phyloP scores from a whole-genome alignment of 352 stramenopile genomes.

The Pythium pyrilobum region DNA sequence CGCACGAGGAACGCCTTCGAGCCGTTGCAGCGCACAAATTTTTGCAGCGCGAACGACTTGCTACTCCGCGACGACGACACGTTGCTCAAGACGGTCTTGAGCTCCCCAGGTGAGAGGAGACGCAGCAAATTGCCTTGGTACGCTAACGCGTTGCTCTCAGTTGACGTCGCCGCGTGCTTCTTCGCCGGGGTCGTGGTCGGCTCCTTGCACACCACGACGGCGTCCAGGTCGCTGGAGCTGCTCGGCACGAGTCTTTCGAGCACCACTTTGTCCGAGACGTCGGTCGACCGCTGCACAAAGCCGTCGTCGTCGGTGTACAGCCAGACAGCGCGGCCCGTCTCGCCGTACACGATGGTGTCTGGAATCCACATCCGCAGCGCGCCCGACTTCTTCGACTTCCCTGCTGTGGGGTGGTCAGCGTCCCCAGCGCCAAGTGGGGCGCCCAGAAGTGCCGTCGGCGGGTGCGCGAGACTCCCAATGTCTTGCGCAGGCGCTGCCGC shows the following conservation, averaged over 20 bases:
- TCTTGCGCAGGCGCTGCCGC: not conserved
- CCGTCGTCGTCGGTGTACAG: slow-evolving; percentile 69
- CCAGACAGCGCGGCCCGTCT: slow-evolving; percentile 62
- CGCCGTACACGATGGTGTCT: slow-evolving; percentile 78
- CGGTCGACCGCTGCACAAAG: slow-evolving; percentile 49
- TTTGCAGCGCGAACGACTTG: slow-evolving; percentile 70
- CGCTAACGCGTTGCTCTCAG: slow-evolving; percentile 16
- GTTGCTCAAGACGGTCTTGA: slow-evolving; percentile 66
- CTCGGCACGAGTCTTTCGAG: slow-evolving; percentile 48
- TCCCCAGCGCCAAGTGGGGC: not conserved
- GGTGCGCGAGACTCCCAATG: not conserved
- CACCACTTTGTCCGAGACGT: slow-evolving; percentile 70
- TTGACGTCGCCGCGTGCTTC: not conserved
- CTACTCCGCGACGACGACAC: slow-evolving; percentile 37
- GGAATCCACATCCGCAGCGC: slow-evolving; percentile 65
- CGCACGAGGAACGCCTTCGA: slow-evolving; percentile 70
- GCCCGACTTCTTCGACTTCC: slow-evolving; percentile 12
- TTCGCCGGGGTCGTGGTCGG: slow-evolving; percentile 26
- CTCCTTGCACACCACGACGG: slow-evolving; percentile 71
- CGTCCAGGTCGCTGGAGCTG: slow-evolving; percentile 27
- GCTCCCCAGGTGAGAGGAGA: slow-evolving; percentile 51
- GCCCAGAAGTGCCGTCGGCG: not conserved
- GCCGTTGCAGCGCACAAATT: slow-evolving; percentile 65
- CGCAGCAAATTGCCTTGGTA: slow-evolving; percentile 62
- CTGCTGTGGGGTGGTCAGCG: not conserved